Conservation (phyloP, 1,284 basidiomycete genomes). For the Naganishia sp. region DNA sequence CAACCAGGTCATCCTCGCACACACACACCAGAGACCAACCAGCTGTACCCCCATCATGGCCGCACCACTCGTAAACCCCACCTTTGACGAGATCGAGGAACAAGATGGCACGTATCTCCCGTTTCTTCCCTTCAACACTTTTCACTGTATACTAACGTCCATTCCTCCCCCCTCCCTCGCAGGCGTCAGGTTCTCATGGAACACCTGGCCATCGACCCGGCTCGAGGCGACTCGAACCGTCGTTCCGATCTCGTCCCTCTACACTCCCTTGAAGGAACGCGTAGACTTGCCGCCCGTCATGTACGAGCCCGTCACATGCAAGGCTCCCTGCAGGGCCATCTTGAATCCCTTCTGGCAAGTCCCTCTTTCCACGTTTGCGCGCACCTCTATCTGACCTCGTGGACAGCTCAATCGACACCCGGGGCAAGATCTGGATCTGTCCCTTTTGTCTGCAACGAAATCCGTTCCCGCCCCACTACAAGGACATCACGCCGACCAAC, state of each 20-base stretch:
- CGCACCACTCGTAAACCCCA: slow-evolving; percentile 43
- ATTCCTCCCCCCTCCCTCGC: slow-evolving; percentile 7
- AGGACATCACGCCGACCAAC: slow-evolving; percentile 97
- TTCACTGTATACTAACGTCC: slow-evolving; percentile 9
- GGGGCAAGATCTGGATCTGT: slow-evolving; percentile 99
- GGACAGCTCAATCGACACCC: slow-evolving; percentile 91
- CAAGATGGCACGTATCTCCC: slow-evolving; percentile 63
- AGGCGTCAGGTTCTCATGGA: slow-evolving; percentile 95
- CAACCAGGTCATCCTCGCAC: no score
- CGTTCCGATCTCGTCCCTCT: slow-evolving; percentile 96
- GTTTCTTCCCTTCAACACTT: no score
- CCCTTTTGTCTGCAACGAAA: slow-evolving; percentile 97
- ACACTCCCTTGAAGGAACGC: slow-evolving; percentile 91
- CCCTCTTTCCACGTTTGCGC: not conserved
- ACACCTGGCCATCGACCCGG: slow-evolving; percentile 95
- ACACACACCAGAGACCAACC: no score
- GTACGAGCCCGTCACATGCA: slow-evolving; percentile 98
- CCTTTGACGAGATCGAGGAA: slow-evolving; percentile 62
- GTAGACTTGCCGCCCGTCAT: slow-evolving; percentile 94
- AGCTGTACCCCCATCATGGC: slow-evolving; percentile 3
- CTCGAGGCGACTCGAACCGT: slow-evolving; percentile 98
- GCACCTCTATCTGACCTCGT: not conserved
- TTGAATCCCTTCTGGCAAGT: slow-evolving; percentile 93
- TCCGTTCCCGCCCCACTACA: slow-evolving; percentile 97
- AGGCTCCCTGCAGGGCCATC: slow-evolving; percentile 94